These are phyloP conservation scores for Phytophthora litchii DNA, from an alignment of 352 stramenopile genomes.

Conservation along the genomic window DNA sequence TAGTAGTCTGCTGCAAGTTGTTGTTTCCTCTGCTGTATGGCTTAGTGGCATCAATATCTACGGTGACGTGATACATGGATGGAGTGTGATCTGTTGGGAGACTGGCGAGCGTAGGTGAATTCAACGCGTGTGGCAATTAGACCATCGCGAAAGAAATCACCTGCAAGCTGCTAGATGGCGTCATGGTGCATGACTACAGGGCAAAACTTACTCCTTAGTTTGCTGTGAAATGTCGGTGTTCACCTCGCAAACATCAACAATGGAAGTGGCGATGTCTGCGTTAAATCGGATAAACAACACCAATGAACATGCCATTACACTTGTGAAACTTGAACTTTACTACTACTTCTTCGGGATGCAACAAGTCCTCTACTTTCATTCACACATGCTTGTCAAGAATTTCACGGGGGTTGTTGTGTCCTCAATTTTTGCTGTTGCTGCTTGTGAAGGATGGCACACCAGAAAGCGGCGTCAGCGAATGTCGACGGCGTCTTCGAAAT, in stretches of 20 bases:
- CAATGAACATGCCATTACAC: no score
- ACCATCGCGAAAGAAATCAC: conserved; percentile 5
- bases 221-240: no score
- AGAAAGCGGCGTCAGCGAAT: conserved; percentile 18
- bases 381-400: neutral
- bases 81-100: conserved; percentile 3
- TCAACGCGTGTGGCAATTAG: conserved; percentile 2
- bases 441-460: conserved; percentile 7
- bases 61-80: no score
- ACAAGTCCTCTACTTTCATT: conserved; percentile 1
- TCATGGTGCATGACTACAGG: neutral
- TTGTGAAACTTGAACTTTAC: no score
- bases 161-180: neutral
- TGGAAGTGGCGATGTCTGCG: no score
- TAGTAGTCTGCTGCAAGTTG: no score
- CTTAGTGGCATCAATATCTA: no score
- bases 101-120: conserved; percentile 3
- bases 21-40: no score
- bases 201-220: neutral
- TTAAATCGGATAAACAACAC: no score
- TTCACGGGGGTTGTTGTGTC: no score
- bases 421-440: conserved; percentile 1
- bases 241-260: no score
- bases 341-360: no score
- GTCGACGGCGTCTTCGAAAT: conserved; percentile 30